Evolutionary conservation across 2,329 filamentous ascomycete species (phyloP).

Genomic region (Hyphodiscus sp.): DNA sequence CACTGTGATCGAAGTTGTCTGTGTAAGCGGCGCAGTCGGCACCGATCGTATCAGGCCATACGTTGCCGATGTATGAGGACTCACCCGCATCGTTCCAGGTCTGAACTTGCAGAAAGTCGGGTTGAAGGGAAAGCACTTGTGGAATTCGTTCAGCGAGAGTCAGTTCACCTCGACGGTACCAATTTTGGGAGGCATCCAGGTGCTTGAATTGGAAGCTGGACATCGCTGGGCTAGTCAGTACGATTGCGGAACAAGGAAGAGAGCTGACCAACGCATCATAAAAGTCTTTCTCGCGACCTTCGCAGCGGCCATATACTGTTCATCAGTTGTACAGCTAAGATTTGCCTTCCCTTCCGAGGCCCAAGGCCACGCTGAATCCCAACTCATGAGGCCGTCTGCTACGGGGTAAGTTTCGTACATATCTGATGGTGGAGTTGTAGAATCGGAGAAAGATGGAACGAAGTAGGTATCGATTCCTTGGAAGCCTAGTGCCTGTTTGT

Average conservation of each 20-base stretch:
- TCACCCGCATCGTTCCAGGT: conserved; percentile 1
- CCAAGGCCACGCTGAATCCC: conserved; percentile 32
- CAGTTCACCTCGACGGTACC: not conserved
- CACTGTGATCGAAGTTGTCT: not conserved
- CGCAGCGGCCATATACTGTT: conserved; percentile 25
- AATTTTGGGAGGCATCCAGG: not conserved
- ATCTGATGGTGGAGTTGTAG: conserved; percentile 14
- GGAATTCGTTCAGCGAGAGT: not conserved
- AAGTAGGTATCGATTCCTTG: conserved; percentile 24
- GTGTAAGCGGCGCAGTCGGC: not conserved
- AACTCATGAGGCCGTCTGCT: conserved; percentile 33
- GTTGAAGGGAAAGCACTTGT: not conserved
- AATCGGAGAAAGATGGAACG: conserved; percentile 29
- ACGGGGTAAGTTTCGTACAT: conserved; percentile 24
- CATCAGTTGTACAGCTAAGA: conserved; percentile 27
- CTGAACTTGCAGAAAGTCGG: not conserved
- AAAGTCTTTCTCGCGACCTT: conserved; percentile 28
- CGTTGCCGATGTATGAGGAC: not conserved
- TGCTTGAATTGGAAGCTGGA: conserved; percentile 1
- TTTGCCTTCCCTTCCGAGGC: conserved; percentile 18
- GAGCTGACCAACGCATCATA: conserved; percentile 27
- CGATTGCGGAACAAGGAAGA: not conserved
- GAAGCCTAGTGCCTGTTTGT: not conserved
- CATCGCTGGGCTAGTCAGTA: conserved; percentile 1
- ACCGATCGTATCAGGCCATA: not conserved